A percentile compares a stretch with the other conserved stretches of the same genome.
phyloP scores from a whole-genome alignment of 768 basidiomycete species.

The Botryobasidium botryosum region DNA sequence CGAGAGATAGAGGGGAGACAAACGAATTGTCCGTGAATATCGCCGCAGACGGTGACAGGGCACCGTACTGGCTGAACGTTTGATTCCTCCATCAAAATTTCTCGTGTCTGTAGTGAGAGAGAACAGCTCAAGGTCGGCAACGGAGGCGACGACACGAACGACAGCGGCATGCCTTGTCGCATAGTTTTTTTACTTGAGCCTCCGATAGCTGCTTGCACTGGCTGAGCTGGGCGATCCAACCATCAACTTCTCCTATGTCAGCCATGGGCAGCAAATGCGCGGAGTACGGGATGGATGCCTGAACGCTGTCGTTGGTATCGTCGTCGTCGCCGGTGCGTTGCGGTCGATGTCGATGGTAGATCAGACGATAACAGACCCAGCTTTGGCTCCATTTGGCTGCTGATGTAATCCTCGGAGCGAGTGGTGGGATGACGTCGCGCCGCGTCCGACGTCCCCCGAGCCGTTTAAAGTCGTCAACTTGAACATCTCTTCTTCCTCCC shows the following conservation, averaged over 20 bases:
- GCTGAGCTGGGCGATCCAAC: constrained; percentile 91
- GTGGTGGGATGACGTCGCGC: too few species aligned
- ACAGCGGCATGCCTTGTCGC: constrained; percentile 77
- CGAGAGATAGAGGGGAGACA: constrained; percentile 24
- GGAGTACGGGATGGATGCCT: too few species aligned
- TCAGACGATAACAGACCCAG: too few species aligned
- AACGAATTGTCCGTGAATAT: constrained; percentile 99
- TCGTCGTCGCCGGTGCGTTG: too few species aligned
- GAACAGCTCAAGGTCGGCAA: constrained; percentile 13
- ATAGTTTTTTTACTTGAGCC: constrained; percentile 89
- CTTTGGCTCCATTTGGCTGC: too few species aligned
- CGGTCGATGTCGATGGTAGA: too few species aligned
- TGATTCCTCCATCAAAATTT: constrained; percentile 97
- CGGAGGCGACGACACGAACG: constrained; percentile 14
- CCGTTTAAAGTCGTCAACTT: too few species aligned
- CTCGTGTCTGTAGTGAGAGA: constrained; percentile 52
- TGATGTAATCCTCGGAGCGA: too few species aligned
- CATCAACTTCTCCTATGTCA: constrained; percentile 57
- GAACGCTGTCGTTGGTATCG: too few species aligned
- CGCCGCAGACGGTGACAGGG: constrained; percentile 98
- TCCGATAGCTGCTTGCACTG: constrained; percentile 96
- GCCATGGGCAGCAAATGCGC: too few species aligned
- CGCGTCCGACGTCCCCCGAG: too few species aligned
- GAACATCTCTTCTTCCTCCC: too few species aligned
- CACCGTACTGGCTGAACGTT: constrained; percentile 98